These are phyloP conservation scores for Aspergillus sp. DNA, from an alignment of 2,329 filamentous ascomycete genomes.

Conservation along the genomic window DNA sequence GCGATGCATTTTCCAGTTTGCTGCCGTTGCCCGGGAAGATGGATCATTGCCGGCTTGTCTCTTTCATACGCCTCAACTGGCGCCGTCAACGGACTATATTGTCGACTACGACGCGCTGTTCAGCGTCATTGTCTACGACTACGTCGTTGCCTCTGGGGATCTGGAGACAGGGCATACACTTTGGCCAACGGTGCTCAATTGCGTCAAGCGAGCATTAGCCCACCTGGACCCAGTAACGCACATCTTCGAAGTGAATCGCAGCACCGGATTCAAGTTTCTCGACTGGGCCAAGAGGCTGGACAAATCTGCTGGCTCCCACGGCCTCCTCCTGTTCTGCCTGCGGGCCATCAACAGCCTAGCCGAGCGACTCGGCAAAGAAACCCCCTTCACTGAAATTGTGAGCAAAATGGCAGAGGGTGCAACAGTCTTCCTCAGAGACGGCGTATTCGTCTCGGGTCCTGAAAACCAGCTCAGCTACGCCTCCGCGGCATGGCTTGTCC, in stretches of 20 bases:
- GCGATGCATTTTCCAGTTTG: constrained; percentile 4
- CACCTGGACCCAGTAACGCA: too few relatives aligned
- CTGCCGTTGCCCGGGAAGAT: constrained; percentile 1
- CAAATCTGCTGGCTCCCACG: too few relatives aligned
- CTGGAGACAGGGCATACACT: background rate
- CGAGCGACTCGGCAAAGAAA: too few relatives aligned
- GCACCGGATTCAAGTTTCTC: too few relatives aligned
- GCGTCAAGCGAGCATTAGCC: too few relatives aligned
- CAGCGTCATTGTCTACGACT: constrained; percentile 6
- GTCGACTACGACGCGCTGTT: constrained; percentile 11
- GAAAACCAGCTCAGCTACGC: constrained; percentile 1
- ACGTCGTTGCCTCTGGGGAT: constrained; percentile 1
- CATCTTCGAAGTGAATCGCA: too few relatives aligned
- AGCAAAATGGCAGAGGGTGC: too few relatives aligned
- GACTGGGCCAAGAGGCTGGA: too few relatives aligned
- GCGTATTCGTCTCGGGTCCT: constrained; percentile 3
- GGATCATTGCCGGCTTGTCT: constrained; percentile 7
- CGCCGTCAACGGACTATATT: constrained; percentile 8
- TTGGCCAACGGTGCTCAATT: background rate
- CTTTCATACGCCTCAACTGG: constrained; percentile 1
- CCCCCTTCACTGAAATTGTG: too few relatives aligned
- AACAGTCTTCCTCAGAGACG: background rate
- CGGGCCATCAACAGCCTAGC: too few relatives aligned
- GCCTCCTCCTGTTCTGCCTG: too few relatives aligned
- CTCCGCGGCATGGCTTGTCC: constrained; percentile 8